Evolutionary conservation across 2,329 filamentous ascomycete species (phyloP), one percentile per base, ranked within the genome.

Genomic region (Aspergillus fumigatiaffinis): DNA sequence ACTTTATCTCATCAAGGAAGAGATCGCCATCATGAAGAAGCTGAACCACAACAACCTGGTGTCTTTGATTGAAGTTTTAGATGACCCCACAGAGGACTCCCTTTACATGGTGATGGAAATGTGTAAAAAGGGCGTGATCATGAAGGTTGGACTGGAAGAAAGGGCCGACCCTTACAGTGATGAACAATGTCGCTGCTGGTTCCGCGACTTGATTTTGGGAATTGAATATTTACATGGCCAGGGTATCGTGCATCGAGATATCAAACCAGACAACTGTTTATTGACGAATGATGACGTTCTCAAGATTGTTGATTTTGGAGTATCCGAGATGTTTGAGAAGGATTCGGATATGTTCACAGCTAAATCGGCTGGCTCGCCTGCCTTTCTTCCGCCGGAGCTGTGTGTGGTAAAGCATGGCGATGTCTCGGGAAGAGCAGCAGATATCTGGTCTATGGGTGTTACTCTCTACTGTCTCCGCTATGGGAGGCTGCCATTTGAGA

Each of bases 11-110:
- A 97, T 99, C 73, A 89, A 92, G 60, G 90, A 96, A 73, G 94
- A 99, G 75, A 94, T 97, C 67, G 94, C 94, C 57, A 95, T 97
- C 71, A 97, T 99, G 92, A 99, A 97, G 80, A 97, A 97, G 77
- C 82, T 97, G 50, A 87, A 97, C 69, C 94, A 99, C 70, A 88
- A 87, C 28, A 99, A 97, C 69, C 80, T 99, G n/a, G 93, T 97
- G 14, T 87, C 89, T 49, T 79, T 99, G 52, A 91, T 96, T 63
- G 94, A 99, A 75, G 94, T 99, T 3, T 80, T 99, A 52, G 94
- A 97, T 71, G 94, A 97, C 70, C 93, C 94, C 0, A 88, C 93
- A 50, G 92, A 97, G 70, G 94, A 99, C 73, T 96, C 92, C 3
- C 78, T 99, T 12, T 99, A 97, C 77, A 97, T 99, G 91, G 94